Conservation (phyloP, 257 asterid genomes). For the Nemophila menziesii region DNA sequence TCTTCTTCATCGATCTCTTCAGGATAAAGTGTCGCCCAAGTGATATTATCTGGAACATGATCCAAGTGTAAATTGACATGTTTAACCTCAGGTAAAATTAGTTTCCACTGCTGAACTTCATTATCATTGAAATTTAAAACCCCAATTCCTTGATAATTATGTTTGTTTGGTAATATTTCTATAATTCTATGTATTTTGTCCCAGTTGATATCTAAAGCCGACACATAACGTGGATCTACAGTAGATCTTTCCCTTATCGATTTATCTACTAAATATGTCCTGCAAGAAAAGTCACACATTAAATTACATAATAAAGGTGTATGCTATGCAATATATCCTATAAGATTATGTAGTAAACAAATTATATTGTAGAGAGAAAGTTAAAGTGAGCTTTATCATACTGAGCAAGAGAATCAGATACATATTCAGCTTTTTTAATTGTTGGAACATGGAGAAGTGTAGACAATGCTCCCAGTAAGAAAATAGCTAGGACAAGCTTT, state of each 20-base stretch:
- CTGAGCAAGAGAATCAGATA: slow-evolving; percentile 35
- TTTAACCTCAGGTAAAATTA: slow-evolving; percentile 60
- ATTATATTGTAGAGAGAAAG: no score
- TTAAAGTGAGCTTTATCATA: no score
- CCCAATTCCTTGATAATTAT: slow-evolving; percentile 57
- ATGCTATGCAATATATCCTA: no score
- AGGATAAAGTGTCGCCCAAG: slow-evolving; percentile 87
- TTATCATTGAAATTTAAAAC: slow-evolving; percentile 57
- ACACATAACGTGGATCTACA: slow-evolving; percentile 18
- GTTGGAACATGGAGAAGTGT: slow-evolving; percentile 49
- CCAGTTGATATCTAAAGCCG: slow-evolving; percentile 55
- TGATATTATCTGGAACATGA: slow-evolving; percentile 33
- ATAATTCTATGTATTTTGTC: slow-evolving; percentile 47
- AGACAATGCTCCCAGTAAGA: slow-evolving; percentile 51
- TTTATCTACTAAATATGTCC: background rate
- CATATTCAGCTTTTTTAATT: slow-evolving; percentile 38
- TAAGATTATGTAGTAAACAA: no score
- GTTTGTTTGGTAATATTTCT: slow-evolving; percentile 36
- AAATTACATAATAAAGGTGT: no score
- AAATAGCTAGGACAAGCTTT: slow-evolving; percentile 52
- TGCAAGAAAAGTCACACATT: background rate
- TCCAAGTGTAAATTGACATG: slow-evolving; percentile 46
- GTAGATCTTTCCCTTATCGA: background rate
- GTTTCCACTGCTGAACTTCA: slow-evolving; percentile 53
- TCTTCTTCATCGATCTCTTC: slow-evolving; percentile 98